Conservation (phyloP, 2,329 filamentous ascomycete genomes). For the Cladophialophora exuberans region DNA sequence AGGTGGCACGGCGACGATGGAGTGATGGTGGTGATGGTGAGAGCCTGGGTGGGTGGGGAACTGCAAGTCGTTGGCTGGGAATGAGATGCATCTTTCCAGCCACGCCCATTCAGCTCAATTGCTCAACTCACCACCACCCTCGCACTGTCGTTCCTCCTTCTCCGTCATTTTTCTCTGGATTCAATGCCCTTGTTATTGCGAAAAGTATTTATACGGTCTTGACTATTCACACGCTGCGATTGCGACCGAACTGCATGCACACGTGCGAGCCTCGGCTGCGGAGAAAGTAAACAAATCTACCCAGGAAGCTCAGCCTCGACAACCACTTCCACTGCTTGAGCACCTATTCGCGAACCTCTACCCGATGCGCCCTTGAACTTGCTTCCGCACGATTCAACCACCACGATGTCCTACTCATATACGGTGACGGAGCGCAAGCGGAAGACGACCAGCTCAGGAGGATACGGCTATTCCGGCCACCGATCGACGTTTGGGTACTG, state of each 20-base stretch:
- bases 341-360: no score
- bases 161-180: slow-evolving; percentile 3
- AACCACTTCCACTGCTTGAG: no score
- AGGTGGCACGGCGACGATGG: neutral
- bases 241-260: neutral
- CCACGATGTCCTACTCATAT: slow-evolving; percentile 31
- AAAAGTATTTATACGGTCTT: no score
- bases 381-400: neutral
- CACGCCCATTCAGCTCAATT: slow-evolving; percentile 18
- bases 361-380: neutral
- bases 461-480: slow-evolving; percentile 46
- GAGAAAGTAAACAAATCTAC: slow-evolving; percentile 21
- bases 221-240: neutral
- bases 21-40: neutral
- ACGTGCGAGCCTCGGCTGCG: slow-evolving; percentile 16
- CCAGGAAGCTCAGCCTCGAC: neutral
- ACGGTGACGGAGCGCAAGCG: slow-evolving; percentile 32
- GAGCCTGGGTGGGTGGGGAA: slow-evolving; percentile 11
- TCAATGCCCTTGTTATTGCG: no score
- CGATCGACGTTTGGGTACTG: slow-evolving; percentile 67
- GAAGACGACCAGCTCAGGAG: slow-evolving; percentile 29
- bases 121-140: neutral
- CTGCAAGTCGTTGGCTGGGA: slow-evolving; percentile 17
- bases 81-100: slow-evolving; percentile 14
- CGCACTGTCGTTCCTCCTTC: neutral